Percentiles rank a stretch among this genome's conserved stretches.
Evolutionary conservation across 257 asterid species (phyloP).

Genomic region (Misopates orontium): DNA sequence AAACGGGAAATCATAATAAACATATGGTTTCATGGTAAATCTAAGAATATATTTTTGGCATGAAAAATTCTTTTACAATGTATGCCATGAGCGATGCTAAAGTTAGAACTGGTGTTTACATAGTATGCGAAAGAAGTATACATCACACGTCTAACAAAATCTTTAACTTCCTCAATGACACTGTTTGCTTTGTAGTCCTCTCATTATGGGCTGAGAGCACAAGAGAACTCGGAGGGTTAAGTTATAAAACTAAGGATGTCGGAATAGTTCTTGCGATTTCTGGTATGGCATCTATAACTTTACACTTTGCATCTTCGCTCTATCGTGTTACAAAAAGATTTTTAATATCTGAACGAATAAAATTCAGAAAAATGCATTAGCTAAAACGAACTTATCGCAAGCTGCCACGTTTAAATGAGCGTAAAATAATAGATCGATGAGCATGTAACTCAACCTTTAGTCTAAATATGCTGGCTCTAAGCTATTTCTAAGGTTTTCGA

Average conservation of each 20-base stretch:
- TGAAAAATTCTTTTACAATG: not conserved
- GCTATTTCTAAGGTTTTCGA: no score
- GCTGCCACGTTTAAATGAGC: no score
- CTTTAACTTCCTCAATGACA: not conserved
- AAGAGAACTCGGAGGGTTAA: constrained; percentile 70
- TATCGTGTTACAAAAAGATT: no score
- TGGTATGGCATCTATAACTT: constrained; percentile 35
- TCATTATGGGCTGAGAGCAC: constrained; percentile 94
- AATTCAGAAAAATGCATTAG: no score
- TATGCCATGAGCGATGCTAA: not conserved
- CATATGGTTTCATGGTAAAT: no score
- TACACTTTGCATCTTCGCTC: not conserved
- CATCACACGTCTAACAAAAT: not conserved
- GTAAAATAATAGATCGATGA: no score
- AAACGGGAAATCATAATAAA: no score
- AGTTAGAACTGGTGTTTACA: no score
- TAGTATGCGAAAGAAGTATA: not conserved
- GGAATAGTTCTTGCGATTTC: constrained; percentile 81
- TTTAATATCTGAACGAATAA: no score
- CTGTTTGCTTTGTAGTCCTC: constrained; percentile 19
- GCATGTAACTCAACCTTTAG: no score
- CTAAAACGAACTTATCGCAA: no score
- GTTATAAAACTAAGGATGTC: constrained; percentile 66
- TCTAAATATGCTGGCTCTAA: no score
- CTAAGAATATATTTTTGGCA: not conserved